Base-by-base conservation (phyloP, 176 grass and related monocot species). In the Ampelocalamus luodianensis region DNA sequence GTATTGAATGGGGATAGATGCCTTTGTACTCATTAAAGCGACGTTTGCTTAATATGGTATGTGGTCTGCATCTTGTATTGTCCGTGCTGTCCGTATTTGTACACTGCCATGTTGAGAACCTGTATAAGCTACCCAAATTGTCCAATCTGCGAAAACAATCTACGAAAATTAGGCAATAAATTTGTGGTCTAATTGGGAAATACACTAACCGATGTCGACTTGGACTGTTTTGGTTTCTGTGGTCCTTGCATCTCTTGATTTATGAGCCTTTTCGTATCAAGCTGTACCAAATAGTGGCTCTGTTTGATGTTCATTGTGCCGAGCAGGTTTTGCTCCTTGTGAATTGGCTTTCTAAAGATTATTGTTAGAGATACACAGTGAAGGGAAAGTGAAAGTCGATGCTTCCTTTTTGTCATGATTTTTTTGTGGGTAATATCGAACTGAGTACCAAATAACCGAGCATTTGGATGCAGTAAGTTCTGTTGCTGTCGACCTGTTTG, bases 301-400 rank as follows among this genome's bases (percentile, higher is more conserved):
- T 85, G 61, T 50, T 65, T 76, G 82, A 23, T 54, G 82, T 62
- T 76, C 50, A 59, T 46, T 79, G 68, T 55, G 13, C 45, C 26
- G 60, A 88, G 60, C 49, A 38, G 39, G 32, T 51, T 76, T 56
- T 75, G 69, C 60, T 79, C 45, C 23, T n/a, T 69, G 61, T 39
- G 49, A 51, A 20, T 82, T 55, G 0, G 3, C 44, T 46, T 46
- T 46, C 11, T 46, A 46, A 46, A 13, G 10, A 46, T 46, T 12
- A 46, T 46, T 46, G 45, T 13, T 81, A 26, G 8, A 37, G 18
- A 80, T 38, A 38, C 13, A 80, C 8, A 13, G 17, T 14, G 24
- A 60, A 45, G 4, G 80, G 54, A 45, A 32, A 12, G 11, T 46
- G 40, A 45, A 32, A 12, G 11, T 46, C 2, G 39, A 18, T 5